A percentile compares a stretch with the other conserved stretches of the same genome.
Conservation (phyloP, 148 eudicot genomes). For the Euryodendron excelsum region DNA sequence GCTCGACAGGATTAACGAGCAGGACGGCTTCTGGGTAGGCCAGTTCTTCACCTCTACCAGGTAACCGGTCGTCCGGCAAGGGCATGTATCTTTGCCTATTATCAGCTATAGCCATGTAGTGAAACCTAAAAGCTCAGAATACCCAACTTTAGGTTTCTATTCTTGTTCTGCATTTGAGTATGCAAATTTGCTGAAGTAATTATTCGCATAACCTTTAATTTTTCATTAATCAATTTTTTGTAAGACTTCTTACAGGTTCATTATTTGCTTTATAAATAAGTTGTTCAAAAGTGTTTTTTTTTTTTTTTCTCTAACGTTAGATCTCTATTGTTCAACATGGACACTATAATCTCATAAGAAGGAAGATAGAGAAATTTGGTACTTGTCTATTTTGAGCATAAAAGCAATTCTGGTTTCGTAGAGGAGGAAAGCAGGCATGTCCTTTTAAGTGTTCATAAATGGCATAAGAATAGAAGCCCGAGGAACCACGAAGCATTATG, state of each 20-base stretch:
- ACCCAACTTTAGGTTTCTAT: not conserved
- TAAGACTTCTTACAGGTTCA: too few species aligned
- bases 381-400: slow-evolving; percentile 70
- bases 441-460: slow-evolving; percentile 65
- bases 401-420: slow-evolving; percentile 77
- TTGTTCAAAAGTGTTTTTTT: too few species aligned
- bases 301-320: not conserved
- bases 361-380: not conserved
- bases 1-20: slow-evolving; percentile 70
- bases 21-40: slow-evolving; percentile 88
- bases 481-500: slow-evolving; percentile 68
- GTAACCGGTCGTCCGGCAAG: slow-evolving; percentile 73
- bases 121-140: slow-evolving; percentile 45
- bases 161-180: not conserved
- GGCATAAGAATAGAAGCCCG: slow-evolving; percentile 86
- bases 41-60: slow-evolving; percentile 66
- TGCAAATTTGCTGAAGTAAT: not conserved
- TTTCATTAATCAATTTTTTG: too few species aligned
- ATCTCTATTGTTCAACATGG: not conserved
- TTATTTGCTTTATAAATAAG: too few species aligned
- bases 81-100: slow-evolving; percentile 77
- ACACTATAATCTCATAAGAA: not conserved
- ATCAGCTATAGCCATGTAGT: slow-evolving; percentile 80
- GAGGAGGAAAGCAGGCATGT: slow-evolving; percentile 70
- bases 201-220: too few species aligned